Evolutionary conservation across 2,329 filamentous ascomycete species (phyloP).

Genomic region (Rutstroemia sp.): DNA sequence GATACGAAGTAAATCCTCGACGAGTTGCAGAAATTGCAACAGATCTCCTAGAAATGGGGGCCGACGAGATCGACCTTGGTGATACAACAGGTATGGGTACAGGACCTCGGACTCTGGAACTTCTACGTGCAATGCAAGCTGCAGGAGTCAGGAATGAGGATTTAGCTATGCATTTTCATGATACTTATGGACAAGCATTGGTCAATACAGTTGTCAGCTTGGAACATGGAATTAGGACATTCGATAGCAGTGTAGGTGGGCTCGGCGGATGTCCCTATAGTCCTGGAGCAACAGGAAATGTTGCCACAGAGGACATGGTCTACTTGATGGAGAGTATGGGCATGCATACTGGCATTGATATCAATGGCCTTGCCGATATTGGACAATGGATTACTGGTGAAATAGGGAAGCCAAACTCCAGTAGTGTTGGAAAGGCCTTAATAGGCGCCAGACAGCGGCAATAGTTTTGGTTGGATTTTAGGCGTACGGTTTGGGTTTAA

Average conservation of each 20-base stretch:
- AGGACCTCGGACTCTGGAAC: constrained; percentile 56
- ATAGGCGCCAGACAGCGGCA: constrained; percentile 36
- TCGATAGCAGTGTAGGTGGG: constrained; percentile 73
- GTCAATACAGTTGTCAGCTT: constrained; percentile 73
- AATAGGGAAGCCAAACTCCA: constrained; percentile 56
- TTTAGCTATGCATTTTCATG: constrained; percentile 80
- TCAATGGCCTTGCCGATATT: constrained; percentile 59
- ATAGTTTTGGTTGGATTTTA: background rate
- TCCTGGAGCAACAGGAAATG: constrained; percentile 79
- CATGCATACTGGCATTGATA: constrained; percentile 64
- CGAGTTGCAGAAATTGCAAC: constrained; percentile 59
- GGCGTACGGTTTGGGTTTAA: background rate
- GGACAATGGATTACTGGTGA: constrained; percentile 64
- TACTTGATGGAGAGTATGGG: constrained; percentile 71
- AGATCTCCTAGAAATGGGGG: constrained; percentile 74
- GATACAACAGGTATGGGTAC: constrained; percentile 91
- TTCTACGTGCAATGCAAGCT: constrained; percentile 56
- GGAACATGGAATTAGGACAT: constrained; percentile 68
- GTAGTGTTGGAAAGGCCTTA: constrained; percentile 60
- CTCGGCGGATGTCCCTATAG: constrained; percentile 81
- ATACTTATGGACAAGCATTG: constrained; percentile 81
- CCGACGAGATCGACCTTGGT: constrained; percentile 82
- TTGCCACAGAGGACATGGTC: constrained; percentile 77
- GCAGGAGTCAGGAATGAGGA: constrained; percentile 63
- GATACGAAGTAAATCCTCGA: constrained; percentile 54